Evolutionary conservation across 768 basidiomycete genomes (phyloP).

Genomic region (Mycena vitilis): DNA sequence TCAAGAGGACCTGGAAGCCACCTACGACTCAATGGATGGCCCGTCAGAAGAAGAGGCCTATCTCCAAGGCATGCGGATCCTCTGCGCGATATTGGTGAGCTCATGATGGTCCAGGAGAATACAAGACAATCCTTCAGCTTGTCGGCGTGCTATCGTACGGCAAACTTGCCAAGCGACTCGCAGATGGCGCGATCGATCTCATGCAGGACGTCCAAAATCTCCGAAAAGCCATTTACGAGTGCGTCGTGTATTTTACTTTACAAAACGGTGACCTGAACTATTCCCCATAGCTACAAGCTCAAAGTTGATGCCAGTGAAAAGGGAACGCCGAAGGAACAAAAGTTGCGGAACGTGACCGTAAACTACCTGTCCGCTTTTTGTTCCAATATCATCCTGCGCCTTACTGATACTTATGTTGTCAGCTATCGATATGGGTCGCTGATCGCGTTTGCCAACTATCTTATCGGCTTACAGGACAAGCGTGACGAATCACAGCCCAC

Average conservation of each 20-base stretch:
- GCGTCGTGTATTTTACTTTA: conserved; percentile 43
- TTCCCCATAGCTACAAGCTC: conserved; percentile 80
- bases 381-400: conserved; percentile 5
- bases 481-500: conserved; percentile 53
- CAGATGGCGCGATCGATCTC: conserved; percentile 89
- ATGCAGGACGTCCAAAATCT: conserved; percentile 99
- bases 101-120: conserved; percentile 75
- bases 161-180: conserved; percentile 90
- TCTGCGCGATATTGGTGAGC: conserved; percentile 2
- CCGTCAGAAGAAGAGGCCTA: conserved; percentile 91
- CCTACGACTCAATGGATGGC: conserved; percentile 81
- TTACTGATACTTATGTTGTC: conserved; percentile 24
- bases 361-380: conserved; percentile 81
- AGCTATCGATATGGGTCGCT: conserved; percentile 92
- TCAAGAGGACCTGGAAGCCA: conserved; percentile 48
- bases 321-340: conserved; percentile 80
- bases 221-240: conserved; percentile 96
- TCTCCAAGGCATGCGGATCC: conserved; percentile 70
- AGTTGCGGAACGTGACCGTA: conserved; percentile 78
- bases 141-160: conserved; percentile 93
- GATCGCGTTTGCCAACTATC: conserved; percentile 95
- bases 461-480: conserved; percentile 74
- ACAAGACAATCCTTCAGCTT: conserved; percentile 95
- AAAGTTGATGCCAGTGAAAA: conserved; percentile 87
- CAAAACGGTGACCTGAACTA: neutral